Conservation (phyloP, 768 basidiomycete species). For the Saitozyma podzolica region DNA sequence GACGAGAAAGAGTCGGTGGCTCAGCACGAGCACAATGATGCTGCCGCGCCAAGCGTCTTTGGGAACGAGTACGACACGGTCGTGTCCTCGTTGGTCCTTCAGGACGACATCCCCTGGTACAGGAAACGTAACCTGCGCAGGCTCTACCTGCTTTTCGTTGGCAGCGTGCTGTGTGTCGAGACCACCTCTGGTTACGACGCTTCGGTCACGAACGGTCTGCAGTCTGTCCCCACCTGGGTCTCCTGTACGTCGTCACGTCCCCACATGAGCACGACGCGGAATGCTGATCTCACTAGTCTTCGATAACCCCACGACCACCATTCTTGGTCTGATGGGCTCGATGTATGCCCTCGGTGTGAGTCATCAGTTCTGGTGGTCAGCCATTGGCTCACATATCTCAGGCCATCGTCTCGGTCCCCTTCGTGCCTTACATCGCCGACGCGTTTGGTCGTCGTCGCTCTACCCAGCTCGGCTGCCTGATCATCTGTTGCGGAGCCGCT, state of each 20-base stretch:
- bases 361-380: background rate
- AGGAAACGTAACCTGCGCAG: conserved; percentile 62
- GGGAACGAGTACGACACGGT: conserved; percentile 8
- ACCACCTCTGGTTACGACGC: conserved; percentile 62
- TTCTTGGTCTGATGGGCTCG: conserved; percentile 15
- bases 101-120: conserved; percentile 65
- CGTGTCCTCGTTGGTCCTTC: conserved; percentile 52
- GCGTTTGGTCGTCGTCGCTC: conserved; percentile 6
- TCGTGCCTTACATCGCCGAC: conserved; percentile 9
- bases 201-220: too few species aligned
- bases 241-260: too few species aligned
- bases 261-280: too few species aligned
- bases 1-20: conserved; percentile 1
- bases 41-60: conserved; percentile 1
- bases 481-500: conserved; percentile 6
- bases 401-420: conserved; percentile 18
- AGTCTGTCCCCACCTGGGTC: too few species aligned
- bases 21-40: conserved; percentile 3
- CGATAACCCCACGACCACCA: conserved; percentile 14
- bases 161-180: conserved; percentile 65
- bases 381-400: background rate
- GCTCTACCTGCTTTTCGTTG: conserved; percentile 63
- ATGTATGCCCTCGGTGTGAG: conserved; percentile 21
- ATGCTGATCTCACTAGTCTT: conserved; percentile 7
- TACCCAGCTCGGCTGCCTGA: conserved; percentile 9